phyloP scores from a whole-genome alignment of 352 stramenopile species.

The Aphanomyces cochlioides region DNA sequence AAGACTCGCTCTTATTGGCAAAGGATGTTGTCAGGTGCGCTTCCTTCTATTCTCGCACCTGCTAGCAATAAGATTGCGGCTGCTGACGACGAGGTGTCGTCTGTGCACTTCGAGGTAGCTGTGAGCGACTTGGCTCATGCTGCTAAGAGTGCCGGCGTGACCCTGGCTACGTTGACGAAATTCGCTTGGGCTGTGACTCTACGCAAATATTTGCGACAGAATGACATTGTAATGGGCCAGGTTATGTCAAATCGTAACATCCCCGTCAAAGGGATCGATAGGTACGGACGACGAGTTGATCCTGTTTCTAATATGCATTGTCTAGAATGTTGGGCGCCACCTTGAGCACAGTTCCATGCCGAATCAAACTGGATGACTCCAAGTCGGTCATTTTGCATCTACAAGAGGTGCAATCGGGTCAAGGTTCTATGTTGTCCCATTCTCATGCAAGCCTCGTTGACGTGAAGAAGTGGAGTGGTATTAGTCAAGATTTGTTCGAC shows the following conservation, averaged over 20 bases:
- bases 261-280: constrained; percentile 10
- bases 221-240: constrained; percentile 12
- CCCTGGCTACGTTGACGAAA: neutral
- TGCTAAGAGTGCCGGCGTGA: too few relatives aligned
- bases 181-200: constrained; percentile 6
- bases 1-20: too few relatives aligned
- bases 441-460: constrained; percentile 11
- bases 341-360: constrained; percentile 7
- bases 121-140: too few relatives aligned
- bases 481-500: neutral
- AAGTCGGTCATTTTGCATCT: neutral
- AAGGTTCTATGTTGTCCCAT: neutral
- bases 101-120: too few relatives aligned
- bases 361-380: constrained; percentile 7
- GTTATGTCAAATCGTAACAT: constrained; percentile 8
- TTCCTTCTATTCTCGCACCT: too few relatives aligned
- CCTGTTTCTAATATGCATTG: neutral
- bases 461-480: constrained; percentile 4
- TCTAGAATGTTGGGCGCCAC: constrained; percentile 1
- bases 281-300: neutral
- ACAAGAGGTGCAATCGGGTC: neutral
- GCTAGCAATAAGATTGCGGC: too few relatives aligned
- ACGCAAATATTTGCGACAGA: constrained; percentile 11
- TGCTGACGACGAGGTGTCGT: too few relatives aligned
- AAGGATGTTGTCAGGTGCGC: too few relatives aligned